Percentiles rank a stretch among this genome's conserved stretches.
phyloP scores from a whole-genome alignment of 2,329 filamentous ascomycete genomes.

The Xylariomycetidae sp. region DNA sequence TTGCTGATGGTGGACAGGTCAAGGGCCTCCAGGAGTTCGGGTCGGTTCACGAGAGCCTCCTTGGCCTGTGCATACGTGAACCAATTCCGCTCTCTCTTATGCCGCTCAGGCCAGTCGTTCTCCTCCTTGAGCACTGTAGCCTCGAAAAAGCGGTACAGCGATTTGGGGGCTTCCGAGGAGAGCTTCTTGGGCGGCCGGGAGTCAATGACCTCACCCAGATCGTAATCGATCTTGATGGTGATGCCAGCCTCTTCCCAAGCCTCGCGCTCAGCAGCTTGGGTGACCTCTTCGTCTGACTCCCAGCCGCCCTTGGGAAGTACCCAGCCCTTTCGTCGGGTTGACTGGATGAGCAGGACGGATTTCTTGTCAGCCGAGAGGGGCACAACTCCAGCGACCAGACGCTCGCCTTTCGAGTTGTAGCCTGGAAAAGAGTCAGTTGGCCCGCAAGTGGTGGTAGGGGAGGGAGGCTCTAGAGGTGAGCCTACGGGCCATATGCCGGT shows the following conservation, averaged over 20 bases:
- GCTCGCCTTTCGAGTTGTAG: slow-evolving; percentile 86
- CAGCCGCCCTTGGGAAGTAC: slow-evolving; percentile 96
- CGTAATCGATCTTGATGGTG: slow-evolving; percentile 73
- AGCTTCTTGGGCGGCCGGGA: slow-evolving; percentile 71
- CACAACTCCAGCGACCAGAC: slow-evolving; percentile 90
- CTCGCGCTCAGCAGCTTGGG: slow-evolving; percentile 79
- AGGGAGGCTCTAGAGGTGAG: too few relatives aligned
- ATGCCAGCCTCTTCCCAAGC: slow-evolving; percentile 99
- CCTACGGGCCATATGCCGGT: too few relatives aligned
- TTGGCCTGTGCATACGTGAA: slow-evolving; percentile 80
- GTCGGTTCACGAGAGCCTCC: slow-evolving; percentile 67
- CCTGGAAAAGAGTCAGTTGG: slow-evolving; percentile 52
- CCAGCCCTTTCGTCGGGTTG: slow-evolving; percentile 85
- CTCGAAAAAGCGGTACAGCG: slow-evolving; percentile 77
- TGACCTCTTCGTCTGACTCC: slow-evolving; percentile 88
- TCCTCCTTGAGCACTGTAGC: slow-evolving; percentile 83
- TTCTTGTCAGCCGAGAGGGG: slow-evolving; percentile 80
- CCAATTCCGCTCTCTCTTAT: slow-evolving; percentile 89
- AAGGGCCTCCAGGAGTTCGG: slow-evolving; percentile 84
- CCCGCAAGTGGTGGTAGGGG: slow-evolving; percentile 26
- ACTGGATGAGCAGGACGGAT: slow-evolving; percentile 89
- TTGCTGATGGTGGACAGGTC: slow-evolving; percentile 62
- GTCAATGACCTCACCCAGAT: slow-evolving; percentile 82
- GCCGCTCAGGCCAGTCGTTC: slow-evolving; percentile 83
- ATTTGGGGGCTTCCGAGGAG: slow-evolving; percentile 54